Base-by-base conservation (phyloP, 2,329 filamentous ascomycete genomes). In the Albophoma yamanashiensis region DNA sequence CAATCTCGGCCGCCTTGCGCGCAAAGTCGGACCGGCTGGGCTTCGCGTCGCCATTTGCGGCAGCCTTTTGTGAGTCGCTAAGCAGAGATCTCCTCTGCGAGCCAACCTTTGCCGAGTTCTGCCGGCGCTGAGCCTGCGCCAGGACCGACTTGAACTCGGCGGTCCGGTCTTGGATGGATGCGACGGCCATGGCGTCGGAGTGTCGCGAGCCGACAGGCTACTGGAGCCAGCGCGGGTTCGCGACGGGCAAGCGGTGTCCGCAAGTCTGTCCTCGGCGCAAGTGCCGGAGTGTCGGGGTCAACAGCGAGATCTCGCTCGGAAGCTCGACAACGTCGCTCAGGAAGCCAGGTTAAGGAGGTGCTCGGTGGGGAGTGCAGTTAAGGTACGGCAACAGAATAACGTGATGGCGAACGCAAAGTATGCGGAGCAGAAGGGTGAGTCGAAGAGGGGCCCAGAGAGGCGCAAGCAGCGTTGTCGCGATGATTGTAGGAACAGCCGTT, bases 111-210 rank as follows among this genome's bases (percentile, higher is more conserved):
- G 84, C 85, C 14, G 87, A 82, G 39, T 87, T 86, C 69, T 94
- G 86, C 64, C 87, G 84, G 70, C 88, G 89, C 76, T 96, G 91
- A 58, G 91, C 89, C 72, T 96, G 91, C 55, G 84, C 81, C 63
- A 97, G 85, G 69, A 97, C 95, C 64, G 92, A 89, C 73, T 88
- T 89, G 82, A 99, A 99, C 81, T 99, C 94, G 71, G 86, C 83
- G 61, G 94, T 99, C 71, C 94, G 91, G 79, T 99, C 94, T 80
- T 99, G 94, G 74, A 97, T 96, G 58, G 92, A 93, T 62, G 81
- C 73, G 70, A 85, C 80, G 60, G 84, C 83, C 85, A 88, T 88
- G 58, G 63, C 72, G 50, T 55, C 50, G 8, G 71, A 62, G 60
- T 60, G 61, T 60, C 61, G 60, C 40, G 25, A 58, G 17, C 38